Conservation (phyloP, 257 asterid genomes). For the Solanum tarapatanum region DNA sequence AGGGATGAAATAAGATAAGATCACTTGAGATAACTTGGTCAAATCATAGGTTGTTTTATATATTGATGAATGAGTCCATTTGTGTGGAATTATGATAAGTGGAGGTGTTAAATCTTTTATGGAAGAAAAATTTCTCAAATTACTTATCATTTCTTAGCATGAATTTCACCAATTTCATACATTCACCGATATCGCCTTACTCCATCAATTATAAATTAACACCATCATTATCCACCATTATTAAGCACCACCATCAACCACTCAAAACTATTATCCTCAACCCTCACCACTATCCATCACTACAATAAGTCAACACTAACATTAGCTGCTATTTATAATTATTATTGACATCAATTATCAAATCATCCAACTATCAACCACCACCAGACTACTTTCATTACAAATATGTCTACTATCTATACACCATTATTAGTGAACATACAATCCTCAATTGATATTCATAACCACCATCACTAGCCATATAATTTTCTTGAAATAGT, state of each 20-base stretch:
- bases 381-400: background rate
- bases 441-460: background rate
- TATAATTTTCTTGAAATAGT: too few species aligned
- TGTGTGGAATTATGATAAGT: background rate
- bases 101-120: background rate
- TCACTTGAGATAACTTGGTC: background rate
- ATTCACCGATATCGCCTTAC: background rate
- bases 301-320: background rate
- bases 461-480: background rate
- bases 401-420: too few species aligned
- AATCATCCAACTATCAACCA: background rate
- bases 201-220: background rate
- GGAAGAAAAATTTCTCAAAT: background rate
- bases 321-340: too few species aligned
- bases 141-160: background rate
- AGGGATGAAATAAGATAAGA: background rate
- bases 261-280: background rate
- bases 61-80: background rate
- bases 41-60: background rate
- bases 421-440: background rate
- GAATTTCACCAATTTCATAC: background rate
- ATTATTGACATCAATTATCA: background rate
- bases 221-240: background rate
- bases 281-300: background rate
- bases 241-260: background rate